A percentile compares a stretch with the other conserved stretches of the same genome.
Evolutionary conservation across 2,329 filamentous ascomycete genomes (phyloP).

Genomic region (Xylaria sp.): DNA sequence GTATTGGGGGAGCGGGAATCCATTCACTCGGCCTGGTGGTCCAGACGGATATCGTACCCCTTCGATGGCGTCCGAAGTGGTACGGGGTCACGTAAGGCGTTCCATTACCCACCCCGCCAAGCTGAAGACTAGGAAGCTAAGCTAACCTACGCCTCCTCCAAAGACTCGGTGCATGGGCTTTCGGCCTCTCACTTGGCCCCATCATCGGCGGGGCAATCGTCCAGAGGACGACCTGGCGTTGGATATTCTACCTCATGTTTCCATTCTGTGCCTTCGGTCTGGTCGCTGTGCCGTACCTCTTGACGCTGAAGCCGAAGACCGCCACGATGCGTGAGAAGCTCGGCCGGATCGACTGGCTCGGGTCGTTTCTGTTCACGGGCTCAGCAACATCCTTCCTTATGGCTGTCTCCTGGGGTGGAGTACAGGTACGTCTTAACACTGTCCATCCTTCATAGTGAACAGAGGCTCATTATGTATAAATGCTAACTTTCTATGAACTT

Average conservation of each 20-base stretch:
- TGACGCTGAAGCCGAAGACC: slow-evolving; percentile 42
- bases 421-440: slow-evolving; percentile 21
- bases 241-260: slow-evolving; percentile 53
- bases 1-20: slow-evolving; percentile 46
- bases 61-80: slow-evolving; percentile 46
- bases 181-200: slow-evolving; percentile 46
- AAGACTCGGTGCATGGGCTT: slow-evolving; percentile 41
- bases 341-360: slow-evolving; percentile 48
- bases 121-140: background rate
- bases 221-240: slow-evolving; percentile 46
- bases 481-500: background rate
- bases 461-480: background rate
- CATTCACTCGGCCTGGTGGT: slow-evolving; percentile 45
- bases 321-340: slow-evolving; percentile 40
- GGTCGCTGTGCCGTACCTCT: slow-evolving; percentile 44
- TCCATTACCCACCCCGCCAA: background rate
- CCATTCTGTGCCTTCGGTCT: slow-evolving; percentile 47
- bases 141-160: background rate
- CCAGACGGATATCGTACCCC: slow-evolving; percentile 46
- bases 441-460: background rate
- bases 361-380: slow-evolving; percentile 48
- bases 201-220: slow-evolving; percentile 43
- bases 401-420: slow-evolving; percentile 51
- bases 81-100: slow-evolving; percentile 42
- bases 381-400: slow-evolving; percentile 49